Conservation (phyloP, 345 rosid species). For the Populus alba region DNA sequence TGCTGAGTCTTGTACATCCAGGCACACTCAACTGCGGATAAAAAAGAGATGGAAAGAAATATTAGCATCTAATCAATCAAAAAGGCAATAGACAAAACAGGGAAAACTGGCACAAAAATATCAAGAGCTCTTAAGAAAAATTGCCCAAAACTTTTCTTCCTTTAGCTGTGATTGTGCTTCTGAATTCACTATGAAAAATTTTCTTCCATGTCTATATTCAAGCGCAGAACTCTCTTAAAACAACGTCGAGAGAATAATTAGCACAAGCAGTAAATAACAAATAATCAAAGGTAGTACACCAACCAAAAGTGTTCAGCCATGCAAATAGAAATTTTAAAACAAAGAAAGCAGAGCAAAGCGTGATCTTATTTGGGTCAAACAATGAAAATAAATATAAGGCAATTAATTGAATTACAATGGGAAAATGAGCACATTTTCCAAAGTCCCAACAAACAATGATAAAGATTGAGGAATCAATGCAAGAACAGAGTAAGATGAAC, state of each 20-base stretch:
- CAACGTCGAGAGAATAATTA: too few relatives aligned
- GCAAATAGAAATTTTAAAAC: neutral
- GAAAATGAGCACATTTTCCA: neutral
- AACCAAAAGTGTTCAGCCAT: neutral
- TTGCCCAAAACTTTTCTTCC: neutral
- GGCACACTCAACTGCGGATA: constrained; percentile 73
- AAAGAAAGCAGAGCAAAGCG: too few relatives aligned
- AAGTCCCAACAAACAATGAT: neutral
- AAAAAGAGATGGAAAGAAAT: neutral
- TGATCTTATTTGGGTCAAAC: neutral
- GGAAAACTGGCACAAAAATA: too few relatives aligned
- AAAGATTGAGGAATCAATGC: neutral
- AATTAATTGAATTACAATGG: neutral
- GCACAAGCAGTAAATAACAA: neutral
- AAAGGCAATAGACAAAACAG: neutral
- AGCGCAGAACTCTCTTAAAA: neutral
- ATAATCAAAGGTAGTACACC: neutral
- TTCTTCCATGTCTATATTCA: neutral
- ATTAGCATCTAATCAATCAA: neutral
- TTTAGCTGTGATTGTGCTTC: neutral
- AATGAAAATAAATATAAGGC: neutral
- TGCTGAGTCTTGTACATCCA: constrained; percentile 78
- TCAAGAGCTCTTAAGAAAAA: neutral
- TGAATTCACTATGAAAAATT: neutral
- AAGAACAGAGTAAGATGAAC: neutral